Base-by-base conservation (phyloP, 2,329 filamentous ascomycete species). In the Ilyonectria sp. region DNA sequence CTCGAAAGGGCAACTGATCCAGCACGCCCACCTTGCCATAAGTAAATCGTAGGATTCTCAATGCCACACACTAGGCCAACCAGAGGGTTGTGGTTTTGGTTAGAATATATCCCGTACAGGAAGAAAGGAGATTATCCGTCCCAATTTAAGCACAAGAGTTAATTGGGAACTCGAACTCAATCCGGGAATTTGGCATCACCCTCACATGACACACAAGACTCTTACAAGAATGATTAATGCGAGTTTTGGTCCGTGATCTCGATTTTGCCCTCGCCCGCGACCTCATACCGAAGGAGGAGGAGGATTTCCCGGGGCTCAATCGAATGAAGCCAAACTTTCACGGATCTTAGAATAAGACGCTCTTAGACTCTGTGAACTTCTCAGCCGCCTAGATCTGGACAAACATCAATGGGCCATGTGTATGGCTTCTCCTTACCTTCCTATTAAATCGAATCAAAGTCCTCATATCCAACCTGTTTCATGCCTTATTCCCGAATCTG, bases 1-100 rank as follows among this genome's bases (percentile, higher is more conserved):
- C 63, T 15, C 8, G 43, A 66, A 49, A 3, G 13, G 37, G 53
- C 9, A 58, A 61, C 21, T 31, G 53, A 60, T 65, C 26, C 46
- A 44, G 52, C 31, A 33, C 4, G 21, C 35, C 40, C n/a, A 53
- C 23, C 31, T 53, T n/a, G 8, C 29, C 19, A 23, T 21, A 31
- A 21, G 21, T 21, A 31, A 21, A 31, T 53, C 5, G 19, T 35
- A 19, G 31, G 31, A 37, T 19, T 6, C 29, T 5, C n/a, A 35
- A 37, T 21, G 50, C n/a, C 21, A 6, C 15, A 53, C 29, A 53
- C 10, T 35, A 4, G 11, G 49, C 31, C 29, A 35, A 53, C 31
- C 50, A 53, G n/a, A 53, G n/a, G 10, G 50, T 21, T 15, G 29
- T 53, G 3, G 6, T 35, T 52, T 29, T 52, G 49, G 33, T 15